Evolutionary conservation across 2,329 filamentous ascomycete species (phyloP), one percentile per base, ranked within the genome.

Genomic region (Elsinoe necatrix): DNA sequence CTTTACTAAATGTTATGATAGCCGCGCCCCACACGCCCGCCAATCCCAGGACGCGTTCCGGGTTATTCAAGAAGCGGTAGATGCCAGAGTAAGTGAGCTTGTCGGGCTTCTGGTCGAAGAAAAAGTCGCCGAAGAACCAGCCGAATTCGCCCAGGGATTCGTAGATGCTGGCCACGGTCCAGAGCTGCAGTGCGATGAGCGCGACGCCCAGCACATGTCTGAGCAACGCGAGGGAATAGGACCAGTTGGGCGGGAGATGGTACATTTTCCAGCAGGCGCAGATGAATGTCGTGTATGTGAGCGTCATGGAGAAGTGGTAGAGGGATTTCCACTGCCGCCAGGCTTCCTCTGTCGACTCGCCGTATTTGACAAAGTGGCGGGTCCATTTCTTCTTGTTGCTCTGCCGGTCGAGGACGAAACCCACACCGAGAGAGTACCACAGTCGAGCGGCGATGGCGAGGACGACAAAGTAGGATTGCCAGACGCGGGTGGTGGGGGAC

Each of bases 101-200:
- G 48, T 52, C 25, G 11, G 86, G 85, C 9, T 85, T 82, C 45
- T 89, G 86, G 60, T 96, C 89, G 68, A 93, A 96, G 78, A 98
- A 97, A 76, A 97, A 98, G 69, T 98, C 93, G 16, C 93, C 93
- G 67, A 91, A 97, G 77, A 97, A 97, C 92, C 92, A 98, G 64
- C 93, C 93, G 66, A 97, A 98, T 67, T 98, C 93, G 57, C 93
- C 93, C 0, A 98, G 82, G 1, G 89, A 95, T 52, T 96, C 90
- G 70, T 97, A 95, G 63, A 97, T 91, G 70, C 90, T 96, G 62
- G 87, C 77, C 1, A 89, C 86, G 1, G 91, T 95, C 93, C 93
- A 98, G 16, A 95, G 72, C 67, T 98, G 93, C 52, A 98, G 79
- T 9, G 86, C 84, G 58, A 97, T 83, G 61, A 97, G 76, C 54